These are phyloP conservation scores for Suhomyces kunorum DNA, from an alignment of 1,139 yeast genomes.

Conservation along the genomic window DNA sequence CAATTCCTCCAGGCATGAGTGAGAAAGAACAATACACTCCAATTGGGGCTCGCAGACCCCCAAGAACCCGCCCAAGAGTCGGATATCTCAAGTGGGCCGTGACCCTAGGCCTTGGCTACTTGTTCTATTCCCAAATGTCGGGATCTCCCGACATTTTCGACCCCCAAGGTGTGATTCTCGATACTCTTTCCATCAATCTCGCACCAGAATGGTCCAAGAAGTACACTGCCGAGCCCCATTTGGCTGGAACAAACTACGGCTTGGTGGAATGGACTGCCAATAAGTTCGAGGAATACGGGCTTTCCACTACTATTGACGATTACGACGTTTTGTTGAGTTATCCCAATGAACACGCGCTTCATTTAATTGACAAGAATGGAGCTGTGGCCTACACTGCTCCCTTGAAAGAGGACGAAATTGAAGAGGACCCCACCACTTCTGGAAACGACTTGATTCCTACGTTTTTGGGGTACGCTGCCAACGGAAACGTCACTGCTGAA, in stretches of 20 bases:
- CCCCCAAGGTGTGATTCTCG: slow-evolving; percentile 17
- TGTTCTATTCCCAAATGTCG: neutral
- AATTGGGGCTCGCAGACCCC: neutral
- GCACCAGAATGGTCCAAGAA: slow-evolving; percentile 36
- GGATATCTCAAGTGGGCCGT: neutral
- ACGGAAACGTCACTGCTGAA: slow-evolving; percentile 49
- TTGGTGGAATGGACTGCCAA: slow-evolving; percentile 41
- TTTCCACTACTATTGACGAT: slow-evolving; percentile 53
- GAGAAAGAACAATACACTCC: slow-evolving; percentile 2
- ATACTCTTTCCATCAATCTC: slow-evolving; percentile 26
- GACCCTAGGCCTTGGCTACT: neutral
- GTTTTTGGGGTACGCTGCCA: slow-evolving; percentile 49
- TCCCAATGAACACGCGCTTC: slow-evolving; percentile 51
- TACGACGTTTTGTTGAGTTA: slow-evolving; percentile 58
- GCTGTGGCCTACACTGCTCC: slow-evolving; percentile 58
- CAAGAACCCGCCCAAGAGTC: neutral
- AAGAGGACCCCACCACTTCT: slow-evolving; percentile 68
- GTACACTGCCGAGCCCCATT: slow-evolving; percentile 37
- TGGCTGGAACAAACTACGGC: slow-evolving; percentile 44
- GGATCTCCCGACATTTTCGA: slow-evolving; percentile 2
- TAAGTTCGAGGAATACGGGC: slow-evolving; percentile 45
- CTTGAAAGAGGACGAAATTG: slow-evolving; percentile 67
- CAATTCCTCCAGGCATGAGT: too few relatives aligned
- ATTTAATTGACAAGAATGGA: slow-evolving; percentile 32
- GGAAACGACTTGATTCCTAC: slow-evolving; percentile 48